These are phyloP conservation scores for Candida dendrica DNA, from an alignment of 805 yeast genomes.

Conservation along the genomic window DNA sequence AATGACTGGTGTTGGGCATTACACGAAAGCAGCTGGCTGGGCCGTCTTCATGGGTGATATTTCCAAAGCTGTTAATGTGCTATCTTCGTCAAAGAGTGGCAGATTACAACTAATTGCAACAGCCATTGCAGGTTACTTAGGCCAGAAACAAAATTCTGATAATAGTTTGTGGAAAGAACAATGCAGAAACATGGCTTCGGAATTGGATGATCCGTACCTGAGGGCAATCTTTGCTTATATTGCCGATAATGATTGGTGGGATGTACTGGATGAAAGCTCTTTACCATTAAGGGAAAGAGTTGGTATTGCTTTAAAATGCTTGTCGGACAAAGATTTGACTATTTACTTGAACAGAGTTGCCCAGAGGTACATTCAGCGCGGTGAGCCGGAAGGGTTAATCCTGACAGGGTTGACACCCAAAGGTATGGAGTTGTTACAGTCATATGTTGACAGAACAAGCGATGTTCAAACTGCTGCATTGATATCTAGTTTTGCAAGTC, in stretches of 20 bases:
- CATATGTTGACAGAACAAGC: slow-evolving; percentile 79
- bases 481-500: slow-evolving; percentile 73
- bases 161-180: slow-evolving; percentile 79
- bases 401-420: slow-evolving; percentile 87
- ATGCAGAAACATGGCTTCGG: slow-evolving; percentile 83
- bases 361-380: slow-evolving; percentile 61
- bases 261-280: slow-evolving; percentile 83
- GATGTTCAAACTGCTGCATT: slow-evolving; percentile 91
- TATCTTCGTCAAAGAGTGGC: slow-evolving; percentile 67
- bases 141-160: slow-evolving; percentile 43
- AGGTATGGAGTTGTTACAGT: slow-evolving; percentile 75
- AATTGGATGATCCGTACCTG: slow-evolving; percentile 80
- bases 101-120: slow-evolving; percentile 76
- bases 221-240: slow-evolving; percentile 90
- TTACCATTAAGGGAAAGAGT: slow-evolving; percentile 81
- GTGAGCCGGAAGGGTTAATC: slow-evolving; percentile 87
- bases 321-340: slow-evolving; percentile 72
- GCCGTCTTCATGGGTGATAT: slow-evolving; percentile 93
- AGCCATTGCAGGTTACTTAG: slow-evolving; percentile 85
- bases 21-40: slow-evolving; percentile 95
- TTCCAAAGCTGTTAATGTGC: slow-evolving; percentile 68
- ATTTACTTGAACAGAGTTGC: slow-evolving; percentile 66
- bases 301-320: slow-evolving; percentile 83
- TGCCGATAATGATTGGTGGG: slow-evolving; percentile 95
- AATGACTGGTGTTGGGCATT: slow-evolving; percentile 50